Percentiles rank a stretch among this genome's conserved stretches.
phyloP scores from a whole-genome alignment of 106 monocot species.

The Acorus gramineus region DNA sequence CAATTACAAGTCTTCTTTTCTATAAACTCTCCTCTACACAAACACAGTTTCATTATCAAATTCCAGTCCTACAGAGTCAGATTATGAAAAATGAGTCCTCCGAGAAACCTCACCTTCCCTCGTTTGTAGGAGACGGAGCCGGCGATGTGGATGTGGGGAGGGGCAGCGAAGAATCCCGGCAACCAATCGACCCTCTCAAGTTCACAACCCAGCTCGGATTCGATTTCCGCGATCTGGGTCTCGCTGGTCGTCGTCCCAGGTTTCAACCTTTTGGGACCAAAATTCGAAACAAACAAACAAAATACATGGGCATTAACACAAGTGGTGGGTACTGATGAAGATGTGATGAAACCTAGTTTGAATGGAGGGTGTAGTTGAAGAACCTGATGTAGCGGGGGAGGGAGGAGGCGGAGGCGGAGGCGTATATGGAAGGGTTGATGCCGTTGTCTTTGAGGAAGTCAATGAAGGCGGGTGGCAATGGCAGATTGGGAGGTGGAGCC shows the following conservation, averaged over 20 bases:
- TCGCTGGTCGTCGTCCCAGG: constrained; percentile 36
- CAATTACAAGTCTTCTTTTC: too few relatives aligned
- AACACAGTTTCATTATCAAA: too few relatives aligned
- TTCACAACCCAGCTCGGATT: constrained; percentile 56
- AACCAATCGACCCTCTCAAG: constrained; percentile 56
- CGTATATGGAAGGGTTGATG: constrained; percentile 62
- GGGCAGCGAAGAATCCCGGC: constrained; percentile 60
- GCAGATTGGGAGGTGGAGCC: background rate
- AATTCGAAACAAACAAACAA: background rate
- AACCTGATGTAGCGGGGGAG: constrained; percentile 90
- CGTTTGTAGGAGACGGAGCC: constrained; percentile 41
- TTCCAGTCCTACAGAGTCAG: too few relatives aligned
- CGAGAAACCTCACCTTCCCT: constrained; percentile 48
- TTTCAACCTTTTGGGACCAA: constrained; percentile 39
- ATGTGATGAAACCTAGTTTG: background rate
- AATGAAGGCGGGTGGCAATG: constrained; percentile 53
- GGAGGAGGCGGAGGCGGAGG: constrained; percentile 5
- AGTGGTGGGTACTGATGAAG: background rate
- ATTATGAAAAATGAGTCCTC: too few relatives aligned
- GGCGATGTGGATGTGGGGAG: constrained; percentile 70
- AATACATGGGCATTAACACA: background rate
- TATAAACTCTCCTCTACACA: too few relatives aligned
- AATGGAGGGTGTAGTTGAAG: too few relatives aligned
- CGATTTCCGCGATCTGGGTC: constrained; percentile 28
- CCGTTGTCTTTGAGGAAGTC: constrained; percentile 66